Conservation (phyloP, 768 basidiomycete species). For the Gloeostereum incarnatum region DNA sequence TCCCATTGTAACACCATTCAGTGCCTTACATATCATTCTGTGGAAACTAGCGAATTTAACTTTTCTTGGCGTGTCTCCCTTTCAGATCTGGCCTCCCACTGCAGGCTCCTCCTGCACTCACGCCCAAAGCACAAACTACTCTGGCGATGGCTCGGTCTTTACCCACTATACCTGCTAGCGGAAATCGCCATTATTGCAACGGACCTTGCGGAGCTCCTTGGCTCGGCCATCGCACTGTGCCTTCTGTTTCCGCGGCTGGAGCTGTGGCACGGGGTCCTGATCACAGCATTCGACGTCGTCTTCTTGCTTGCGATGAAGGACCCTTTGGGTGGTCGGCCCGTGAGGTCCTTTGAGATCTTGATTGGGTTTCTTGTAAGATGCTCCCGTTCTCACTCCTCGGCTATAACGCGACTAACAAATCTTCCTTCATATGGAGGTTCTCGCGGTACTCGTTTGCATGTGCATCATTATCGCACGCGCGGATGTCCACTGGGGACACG, state of each 20-base stretch:
- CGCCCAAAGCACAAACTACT: slow-evolving; percentile 48
- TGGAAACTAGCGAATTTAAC: too few relatives aligned
- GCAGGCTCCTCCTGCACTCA: slow-evolving; percentile 55
- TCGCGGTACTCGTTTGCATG: slow-evolving; percentile 75
- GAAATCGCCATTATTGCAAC: slow-evolving; percentile 73
- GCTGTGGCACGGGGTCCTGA: slow-evolving; percentile 60
- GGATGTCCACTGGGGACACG: slow-evolving; percentile 58
- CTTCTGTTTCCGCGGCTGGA: slow-evolving; percentile 63
- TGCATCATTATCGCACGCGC: slow-evolving; percentile 66
- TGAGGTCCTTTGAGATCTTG: slow-evolving; percentile 56
- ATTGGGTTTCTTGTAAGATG: slow-evolving; percentile 53
- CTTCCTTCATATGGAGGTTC: slow-evolving; percentile 26
- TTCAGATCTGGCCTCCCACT: slow-evolving; percentile 38
- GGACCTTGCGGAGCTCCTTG: slow-evolving; percentile 74
- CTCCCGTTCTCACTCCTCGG: neutral
- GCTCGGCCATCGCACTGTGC: slow-evolving; percentile 74
- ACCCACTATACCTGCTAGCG: slow-evolving; percentile 54
- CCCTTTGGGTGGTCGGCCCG: slow-evolving; percentile 57
- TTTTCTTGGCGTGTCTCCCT: too few relatives aligned
- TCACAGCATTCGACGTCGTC: slow-evolving; percentile 63
- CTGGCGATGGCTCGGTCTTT: slow-evolving; percentile 50
- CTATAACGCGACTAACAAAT: neutral
- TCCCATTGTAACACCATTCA: slow-evolving; percentile 16
- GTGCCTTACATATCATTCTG: neutral
- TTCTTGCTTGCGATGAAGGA: slow-evolving; percentile 65